A percentile compares a stretch with the other conserved stretches of the same genome.
phyloP scores from a whole-genome alignment of 768 basidiomycete genomes.

The Ramaria rubella region DNA sequence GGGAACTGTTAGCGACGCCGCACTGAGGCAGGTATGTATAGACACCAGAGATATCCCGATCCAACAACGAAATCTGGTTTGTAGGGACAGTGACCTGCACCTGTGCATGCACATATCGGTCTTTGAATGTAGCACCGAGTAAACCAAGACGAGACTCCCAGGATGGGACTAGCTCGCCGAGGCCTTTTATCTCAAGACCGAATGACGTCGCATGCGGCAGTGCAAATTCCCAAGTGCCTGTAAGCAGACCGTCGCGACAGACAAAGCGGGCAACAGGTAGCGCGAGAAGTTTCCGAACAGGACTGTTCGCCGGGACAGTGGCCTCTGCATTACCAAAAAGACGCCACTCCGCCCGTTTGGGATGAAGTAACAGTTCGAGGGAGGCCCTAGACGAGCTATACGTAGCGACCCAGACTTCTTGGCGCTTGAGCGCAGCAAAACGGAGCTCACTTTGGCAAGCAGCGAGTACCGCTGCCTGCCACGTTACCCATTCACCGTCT shows the following conservation, averaged over 20 bases:
- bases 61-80: conserved; percentile 41
- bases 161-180: conserved; percentile 65
- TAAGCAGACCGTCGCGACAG: conserved; percentile 45
- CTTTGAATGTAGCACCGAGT: conserved; percentile 53
- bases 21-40: conserved; percentile 81
- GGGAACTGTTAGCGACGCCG: conserved; percentile 77
- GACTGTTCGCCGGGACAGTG: conserved; percentile 67
- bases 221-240: conserved; percentile 75
- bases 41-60: conserved; percentile 74
- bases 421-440: conserved; percentile 81
- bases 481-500: conserved; percentile 55
- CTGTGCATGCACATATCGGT: conserved; percentile 59
- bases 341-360: conserved; percentile 78
- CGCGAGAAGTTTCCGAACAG: conserved; percentile 66
- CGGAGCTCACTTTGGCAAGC: conserved; percentile 60
- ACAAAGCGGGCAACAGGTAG: conserved; percentile 71
- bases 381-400: conserved; percentile 66
- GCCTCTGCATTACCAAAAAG: conserved; percentile 67
- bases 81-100: conserved; percentile 55
- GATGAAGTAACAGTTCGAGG: conserved; percentile 70
- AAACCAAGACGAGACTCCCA: conserved; percentile 85
- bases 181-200: conserved; percentile 54
- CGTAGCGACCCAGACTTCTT: conserved; percentile 78
- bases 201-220: conserved; percentile 56
- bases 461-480: conserved; percentile 60